Base-by-base conservation (phyloP, 106 monocot genomes). In the Alisma plantagoaquatica region DNA sequence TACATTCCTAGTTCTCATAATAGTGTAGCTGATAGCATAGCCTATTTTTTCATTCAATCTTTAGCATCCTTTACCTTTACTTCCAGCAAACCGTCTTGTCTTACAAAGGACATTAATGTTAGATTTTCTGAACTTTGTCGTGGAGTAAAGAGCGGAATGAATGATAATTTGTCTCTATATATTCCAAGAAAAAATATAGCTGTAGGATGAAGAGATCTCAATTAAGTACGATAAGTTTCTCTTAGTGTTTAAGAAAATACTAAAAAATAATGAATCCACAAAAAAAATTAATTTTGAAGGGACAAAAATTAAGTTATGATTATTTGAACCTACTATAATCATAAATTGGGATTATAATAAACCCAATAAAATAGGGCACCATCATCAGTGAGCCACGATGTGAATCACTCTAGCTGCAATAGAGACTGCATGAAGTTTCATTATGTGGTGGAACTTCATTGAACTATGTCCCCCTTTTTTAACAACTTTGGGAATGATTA, bases 321-420 rank as follows among this genome's bases (percentile, higher is more conserved):
- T n/a, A 57, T 28, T 49, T 22, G 28, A 62, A 98, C 98, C 89
- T 98, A 90, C 54, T 70, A 81, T 53, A 76, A 98, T 76, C 69
- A 72, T 43, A 98, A 63, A 74, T 90, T 74, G 65, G 98, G 90
- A 74, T 98, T 90, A 4, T 89, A 70, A 2, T 89, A 98, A 44
- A 65, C 54, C 98, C 98, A 98, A 61, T 85, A 98, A 65, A 98
- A 98, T 21, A 98, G 64, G 44, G 89, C 53, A 46, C 96, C 96
- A 59, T 98, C 96, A 44, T 81, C 96, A 23, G 79, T 77, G 8
- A 42, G 74, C 98, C 3, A 69, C 77, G 60, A 70, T 98, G 54
- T 98, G 82, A 56, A 66, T 60, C 60, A 72, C 63, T 63, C 98
- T 90, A 57, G 98, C 98, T 63, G 82, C 85, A 54, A 98, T 51